Conservation (phyloP, 2,329 filamentous ascomycete genomes). For the Talaromyces marneffei region DNA sequence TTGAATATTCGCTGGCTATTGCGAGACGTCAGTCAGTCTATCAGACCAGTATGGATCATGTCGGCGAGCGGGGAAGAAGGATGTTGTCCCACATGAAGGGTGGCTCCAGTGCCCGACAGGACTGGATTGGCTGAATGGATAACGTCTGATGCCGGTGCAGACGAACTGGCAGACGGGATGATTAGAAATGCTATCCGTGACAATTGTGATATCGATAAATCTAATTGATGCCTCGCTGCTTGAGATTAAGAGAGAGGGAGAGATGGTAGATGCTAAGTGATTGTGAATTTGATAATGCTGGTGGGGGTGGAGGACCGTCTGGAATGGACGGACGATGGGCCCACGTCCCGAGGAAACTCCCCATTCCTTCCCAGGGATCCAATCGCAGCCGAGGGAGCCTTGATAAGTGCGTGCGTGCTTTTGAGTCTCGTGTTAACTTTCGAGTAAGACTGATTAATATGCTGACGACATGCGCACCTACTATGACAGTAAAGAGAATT, state of each 20-base stretch:
- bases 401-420: not conserved
- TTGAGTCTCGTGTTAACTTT: not conserved
- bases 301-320: not conserved
- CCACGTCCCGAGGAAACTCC: not conserved
- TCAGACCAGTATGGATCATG: not conserved
- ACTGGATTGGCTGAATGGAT: not conserved
- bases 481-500: too few relatives aligned
- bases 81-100: constrained; percentile 6
- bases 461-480: not conserved
- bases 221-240: not conserved
- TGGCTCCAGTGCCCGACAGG: not conserved
- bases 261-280: not conserved
- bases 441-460: too few relatives aligned
- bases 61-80: constrained; percentile 6
- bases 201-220: not conserved
- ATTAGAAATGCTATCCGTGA: not conserved
- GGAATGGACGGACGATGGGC: not conserved
- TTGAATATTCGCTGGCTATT: not conserved
- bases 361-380: not conserved
- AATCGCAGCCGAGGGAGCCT: not conserved
- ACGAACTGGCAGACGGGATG: not conserved
- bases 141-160: not conserved
- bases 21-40: constrained; percentile 1
- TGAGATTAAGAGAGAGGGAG: not conserved
- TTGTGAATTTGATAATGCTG: not conserved